These are phyloP conservation scores for Termitomyces sp. DNA, from an alignment of 768 basidiomycete species.

Conservation along the genomic window DNA sequence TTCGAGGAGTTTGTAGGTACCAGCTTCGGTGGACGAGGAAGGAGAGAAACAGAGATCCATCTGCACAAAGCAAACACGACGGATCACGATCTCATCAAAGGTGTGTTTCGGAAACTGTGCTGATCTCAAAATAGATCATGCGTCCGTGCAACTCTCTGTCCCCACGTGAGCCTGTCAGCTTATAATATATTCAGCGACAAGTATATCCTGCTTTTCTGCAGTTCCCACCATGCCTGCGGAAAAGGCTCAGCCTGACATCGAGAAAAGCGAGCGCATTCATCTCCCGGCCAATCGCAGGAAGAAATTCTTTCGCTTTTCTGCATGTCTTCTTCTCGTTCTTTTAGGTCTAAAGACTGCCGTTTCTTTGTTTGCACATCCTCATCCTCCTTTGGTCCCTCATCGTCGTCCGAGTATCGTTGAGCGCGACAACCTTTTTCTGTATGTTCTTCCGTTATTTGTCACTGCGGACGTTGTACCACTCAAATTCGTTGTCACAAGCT, in stretches of 20 bases:
- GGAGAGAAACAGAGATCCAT: conserved; percentile 53
- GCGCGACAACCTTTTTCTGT: conserved; percentile 18
- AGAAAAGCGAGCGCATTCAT: conserved; percentile 9
- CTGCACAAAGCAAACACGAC: background rate
- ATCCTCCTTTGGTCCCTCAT: background rate
- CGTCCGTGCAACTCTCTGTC: background rate
- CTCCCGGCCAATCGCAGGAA: conserved; percentile 3
- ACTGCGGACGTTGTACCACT: background rate
- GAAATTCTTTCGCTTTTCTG: conserved; percentile 7
- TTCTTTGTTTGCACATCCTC: background rate
- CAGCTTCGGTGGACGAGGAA: conserved; percentile 38
- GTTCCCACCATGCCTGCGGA: conserved; percentile 11
- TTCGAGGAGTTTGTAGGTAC: conserved; percentile 66
- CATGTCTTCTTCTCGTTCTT: conserved; percentile 5
- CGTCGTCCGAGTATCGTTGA: conserved; percentile 8
- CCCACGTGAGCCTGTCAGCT: background rate
- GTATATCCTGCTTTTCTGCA: background rate
- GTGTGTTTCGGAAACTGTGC: background rate
- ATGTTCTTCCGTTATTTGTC: background rate
- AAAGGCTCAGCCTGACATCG: conserved; percentile 5
- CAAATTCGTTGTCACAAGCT: conserved; percentile 25
- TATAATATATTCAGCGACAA: background rate
- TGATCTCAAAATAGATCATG: background rate
- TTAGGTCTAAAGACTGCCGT: conserved; percentile 5
- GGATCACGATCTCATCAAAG: no score